Conservation (phyloP, 768 basidiomycete genomes). For the Lenzites betulinus region DNA sequence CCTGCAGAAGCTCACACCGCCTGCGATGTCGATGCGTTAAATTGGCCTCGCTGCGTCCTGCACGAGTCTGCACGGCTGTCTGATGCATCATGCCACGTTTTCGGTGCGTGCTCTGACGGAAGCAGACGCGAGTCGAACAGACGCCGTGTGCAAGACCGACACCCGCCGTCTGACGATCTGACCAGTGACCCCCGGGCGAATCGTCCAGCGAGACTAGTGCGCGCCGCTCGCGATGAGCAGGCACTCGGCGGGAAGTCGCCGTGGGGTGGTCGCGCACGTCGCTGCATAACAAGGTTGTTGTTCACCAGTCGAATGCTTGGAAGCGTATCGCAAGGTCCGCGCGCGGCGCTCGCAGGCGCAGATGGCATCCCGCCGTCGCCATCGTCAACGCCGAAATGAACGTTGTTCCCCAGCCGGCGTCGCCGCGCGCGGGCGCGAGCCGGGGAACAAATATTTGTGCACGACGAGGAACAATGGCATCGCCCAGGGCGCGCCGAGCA, state of each 20-base stretch:
- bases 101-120: conserved; percentile 22
- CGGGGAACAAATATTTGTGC: background rate
- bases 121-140: background rate
- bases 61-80: background rate
- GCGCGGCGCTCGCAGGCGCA: background rate
- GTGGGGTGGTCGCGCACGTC: background rate
- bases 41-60: conserved; percentile 4
- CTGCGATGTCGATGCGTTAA: background rate
- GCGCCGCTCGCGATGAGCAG: no score
- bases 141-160: no score
- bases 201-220: background rate
- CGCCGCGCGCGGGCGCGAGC: background rate
- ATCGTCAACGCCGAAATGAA: background rate
- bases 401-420: background rate
- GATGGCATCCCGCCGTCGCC: no score
- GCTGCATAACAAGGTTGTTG: no score
- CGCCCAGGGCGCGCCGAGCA: background rate
- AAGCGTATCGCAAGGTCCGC: background rate
- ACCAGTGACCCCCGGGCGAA: background rate
- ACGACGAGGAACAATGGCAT: background rate
- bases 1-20: background rate
- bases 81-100: conserved; percentile 34
- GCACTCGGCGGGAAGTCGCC: no score
- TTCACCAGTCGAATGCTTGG: background rate
- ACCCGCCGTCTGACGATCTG: background rate